A percentile compares a stretch with the other conserved stretches of the same genome.
These are phyloP conservation scores for Zizania palustris DNA, from an alignment of 202 grass and related monocot genomes.

Conservation along the genomic window DNA sequence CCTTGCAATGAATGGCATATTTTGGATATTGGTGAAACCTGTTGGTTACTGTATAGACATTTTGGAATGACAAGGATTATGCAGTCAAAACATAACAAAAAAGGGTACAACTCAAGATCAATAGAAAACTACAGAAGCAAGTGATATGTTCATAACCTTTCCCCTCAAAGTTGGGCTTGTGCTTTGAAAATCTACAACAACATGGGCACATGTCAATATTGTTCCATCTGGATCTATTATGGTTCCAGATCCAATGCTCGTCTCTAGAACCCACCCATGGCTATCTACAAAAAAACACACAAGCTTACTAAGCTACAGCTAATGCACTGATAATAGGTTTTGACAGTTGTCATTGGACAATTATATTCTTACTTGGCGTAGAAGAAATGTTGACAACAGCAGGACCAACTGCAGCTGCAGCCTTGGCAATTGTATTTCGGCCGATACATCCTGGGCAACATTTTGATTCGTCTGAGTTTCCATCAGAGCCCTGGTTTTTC, in stretches of 20 bases:
- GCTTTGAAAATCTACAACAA: constrained; percentile 58
- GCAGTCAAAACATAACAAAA: neutral
- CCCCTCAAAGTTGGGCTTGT: constrained; percentile 42
- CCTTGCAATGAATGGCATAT: neutral
- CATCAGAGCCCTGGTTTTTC: constrained; percentile 40
- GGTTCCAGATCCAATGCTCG: constrained; percentile 78
- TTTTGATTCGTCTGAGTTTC: constrained; percentile 54
- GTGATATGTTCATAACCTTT: constrained; percentile 49
- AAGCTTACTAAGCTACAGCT: constrained; percentile 27
- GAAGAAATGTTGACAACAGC: constrained; percentile 78
- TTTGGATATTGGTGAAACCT: neutral
- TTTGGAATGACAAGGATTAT: too few relatives aligned
- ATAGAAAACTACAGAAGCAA: neutral
- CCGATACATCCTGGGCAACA: constrained; percentile 61
- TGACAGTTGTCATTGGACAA: neutral
- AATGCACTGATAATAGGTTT: neutral
- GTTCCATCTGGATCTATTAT: constrained; percentile 86
- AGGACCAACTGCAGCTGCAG: constrained; percentile 65
- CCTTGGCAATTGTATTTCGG: constrained; percentile 69
- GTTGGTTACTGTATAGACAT: too few relatives aligned
- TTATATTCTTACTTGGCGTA: constrained; percentile 42
- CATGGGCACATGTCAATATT: constrained; percentile 87
- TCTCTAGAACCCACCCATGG: constrained; percentile 53
- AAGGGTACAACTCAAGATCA: neutral
- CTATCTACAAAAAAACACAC: constrained; percentile 46